Percentiles rank a stretch among this genome's conserved stretches.
These are phyloP conservation scores for Nannochloropsis granulata DNA, from an alignment of 108 stramenopile species.

Conservation along the genomic window DNA sequence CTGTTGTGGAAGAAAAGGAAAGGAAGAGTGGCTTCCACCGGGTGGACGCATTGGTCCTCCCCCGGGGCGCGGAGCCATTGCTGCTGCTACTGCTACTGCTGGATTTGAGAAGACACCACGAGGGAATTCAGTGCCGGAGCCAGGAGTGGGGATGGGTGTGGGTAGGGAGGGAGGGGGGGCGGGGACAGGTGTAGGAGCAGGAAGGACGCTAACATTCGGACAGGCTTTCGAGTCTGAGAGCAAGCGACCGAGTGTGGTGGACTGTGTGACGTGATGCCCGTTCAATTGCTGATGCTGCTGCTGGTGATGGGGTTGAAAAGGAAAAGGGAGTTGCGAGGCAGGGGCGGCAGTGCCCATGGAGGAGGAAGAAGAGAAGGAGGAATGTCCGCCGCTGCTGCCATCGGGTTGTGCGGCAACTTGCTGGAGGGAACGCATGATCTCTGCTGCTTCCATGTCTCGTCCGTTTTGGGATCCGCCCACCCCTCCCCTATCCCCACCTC, in stretches of 20 bases:
- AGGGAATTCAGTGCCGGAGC: no score
- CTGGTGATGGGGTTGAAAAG: no score
- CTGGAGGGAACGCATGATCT: no score
- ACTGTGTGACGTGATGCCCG: not conserved
- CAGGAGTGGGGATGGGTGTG: not conserved
- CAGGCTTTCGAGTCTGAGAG: not conserved
- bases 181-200: not conserved
- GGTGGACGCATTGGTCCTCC: not conserved
- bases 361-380: no score
- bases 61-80: not conserved
- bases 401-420: no score
- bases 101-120: not conserved
- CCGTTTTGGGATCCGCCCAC: no score
- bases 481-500: no score
- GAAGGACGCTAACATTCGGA: not conserved
- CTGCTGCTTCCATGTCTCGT: no score
- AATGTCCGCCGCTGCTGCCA: no score
- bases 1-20: no score
- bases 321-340: no score
- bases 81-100: not conserved
- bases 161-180: not conserved
- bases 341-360: no score
- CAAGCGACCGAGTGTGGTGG: not conserved
- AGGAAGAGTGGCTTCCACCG: not conserved
- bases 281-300: not conserved